phyloP scores from a whole-genome alignment of 257 asterid species.

The Cruciata laevipes region DNA sequence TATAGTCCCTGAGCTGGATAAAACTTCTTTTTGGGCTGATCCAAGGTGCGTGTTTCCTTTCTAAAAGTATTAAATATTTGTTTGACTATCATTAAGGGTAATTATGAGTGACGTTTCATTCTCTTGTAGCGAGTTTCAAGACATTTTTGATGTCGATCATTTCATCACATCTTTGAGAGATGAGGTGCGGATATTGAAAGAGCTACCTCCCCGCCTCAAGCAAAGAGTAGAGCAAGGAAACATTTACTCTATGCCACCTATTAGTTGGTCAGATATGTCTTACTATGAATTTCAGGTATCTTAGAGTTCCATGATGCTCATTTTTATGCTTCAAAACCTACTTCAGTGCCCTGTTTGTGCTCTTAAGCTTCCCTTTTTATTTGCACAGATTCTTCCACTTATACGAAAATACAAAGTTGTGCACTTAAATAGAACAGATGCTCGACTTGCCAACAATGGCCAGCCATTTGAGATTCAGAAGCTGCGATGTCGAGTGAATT shows the following conservation, averaged over 20 bases:
- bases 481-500: constrained; percentile 92
- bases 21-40: constrained; percentile 96
- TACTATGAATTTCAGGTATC: constrained; percentile 76
- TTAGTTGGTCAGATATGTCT: constrained; percentile 94
- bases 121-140: constrained; percentile 77
- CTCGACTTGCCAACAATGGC: constrained; percentile 87
- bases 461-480: constrained; percentile 84
- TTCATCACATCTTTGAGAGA: constrained; percentile 85
- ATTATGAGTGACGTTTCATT: neutral
- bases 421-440: constrained; percentile 84
- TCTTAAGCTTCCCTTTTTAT: constrained; percentile 9
- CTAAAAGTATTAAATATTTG: neutral
- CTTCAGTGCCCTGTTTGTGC: constrained; percentile 6
- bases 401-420: constrained; percentile 86
- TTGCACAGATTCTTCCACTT: constrained; percentile 79
- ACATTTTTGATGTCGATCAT: constrained; percentile 90
- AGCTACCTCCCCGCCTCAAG: constrained; percentile 83
- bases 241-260: constrained; percentile 71
- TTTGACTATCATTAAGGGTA: neutral
- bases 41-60: constrained; percentile 54
- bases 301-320: constrained; percentile 7
- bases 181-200: constrained; percentile 89
- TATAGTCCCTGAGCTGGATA: constrained; percentile 94
- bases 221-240: constrained; percentile 77
- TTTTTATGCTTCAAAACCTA: neutral